Base-by-base conservation (phyloP, 441 rosid genomes). In the Eugenia klotzschiana region DNA sequence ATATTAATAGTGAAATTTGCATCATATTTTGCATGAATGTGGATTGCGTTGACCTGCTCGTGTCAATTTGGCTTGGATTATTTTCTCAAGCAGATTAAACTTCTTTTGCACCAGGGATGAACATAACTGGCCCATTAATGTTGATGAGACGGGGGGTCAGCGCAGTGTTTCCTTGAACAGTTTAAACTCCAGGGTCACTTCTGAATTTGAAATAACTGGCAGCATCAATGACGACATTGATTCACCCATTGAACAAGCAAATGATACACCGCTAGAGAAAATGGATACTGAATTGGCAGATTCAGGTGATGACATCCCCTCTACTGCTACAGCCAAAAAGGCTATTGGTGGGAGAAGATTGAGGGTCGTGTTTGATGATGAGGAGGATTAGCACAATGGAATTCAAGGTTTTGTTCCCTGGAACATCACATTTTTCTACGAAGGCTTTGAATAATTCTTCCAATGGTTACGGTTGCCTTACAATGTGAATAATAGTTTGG, bases 341-440 rank as follows among this genome's bases (percentile, higher is more conserved):
- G 85, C 93, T 51, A 87, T 87, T 64, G 84, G 82, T 82, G 91
- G 92, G 86, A 93, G 98, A 87, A 93, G 91, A 84, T 15, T 89
- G 88, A 91, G 94, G 89, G 89, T 95, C 91, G 91, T 94, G 33
- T 57, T 84, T 40, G 83, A 80, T 81, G 82, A 89, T 79, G 98
- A 93, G 85, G 83, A 79, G 8, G 96, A 94, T 33, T 95, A 91
- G n/a, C 94, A 91, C 77, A 94, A 89, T 72, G 88, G 81, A 84
- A 80, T 54, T 29, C 69, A 64, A 86, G 81, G 54, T 83, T 69
- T 60, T 33, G 40, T 41, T 13, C 3, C 60, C 27, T 5, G 12
- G 79, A 56, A 43, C 53, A 41, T 20, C 33, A 41, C 46, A 33
- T 18, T 33, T 64, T 64, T 33, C n/a, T 29, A 8, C 18, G 7